A percentile compares a stretch with the other conserved stretches of the same genome.
phyloP scores from a whole-genome alignment of 192 early-diverging fungal genomes.

The Powellomyces hirtus region DNA sequence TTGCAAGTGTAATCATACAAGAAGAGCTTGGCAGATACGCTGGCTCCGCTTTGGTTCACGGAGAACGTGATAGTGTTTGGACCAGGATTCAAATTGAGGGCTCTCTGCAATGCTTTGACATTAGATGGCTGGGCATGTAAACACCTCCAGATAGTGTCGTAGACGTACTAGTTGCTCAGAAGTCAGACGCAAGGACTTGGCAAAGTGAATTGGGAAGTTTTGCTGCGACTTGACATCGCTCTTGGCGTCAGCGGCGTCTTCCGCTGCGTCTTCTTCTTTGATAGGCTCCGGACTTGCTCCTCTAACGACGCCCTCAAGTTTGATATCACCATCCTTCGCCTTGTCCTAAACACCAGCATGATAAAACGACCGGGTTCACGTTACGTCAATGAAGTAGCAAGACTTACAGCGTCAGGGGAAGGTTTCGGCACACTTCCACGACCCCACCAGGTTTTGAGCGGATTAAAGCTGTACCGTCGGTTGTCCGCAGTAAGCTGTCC shows the following conservation, averaged over 20 bases:
- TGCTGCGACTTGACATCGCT: not conserved
- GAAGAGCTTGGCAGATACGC: constrained; percentile 84
- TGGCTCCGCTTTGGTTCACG: constrained; percentile 74
- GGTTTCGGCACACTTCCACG: constrained; percentile 12
- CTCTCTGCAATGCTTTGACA: constrained; percentile 36
- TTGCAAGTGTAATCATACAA: constrained; percentile 78
- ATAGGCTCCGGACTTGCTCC: not conserved
- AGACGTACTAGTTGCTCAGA: constrained; percentile 76
- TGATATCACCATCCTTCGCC: not conserved
- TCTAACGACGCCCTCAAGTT: not conserved
- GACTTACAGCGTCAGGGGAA: not conserved
- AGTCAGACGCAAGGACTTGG: constrained; percentile 87
- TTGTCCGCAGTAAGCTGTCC: constrained; percentile 7
- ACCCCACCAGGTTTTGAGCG: constrained; percentile 38
- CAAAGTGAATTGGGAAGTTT: constrained; percentile 32
- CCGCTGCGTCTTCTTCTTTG: not conserved
- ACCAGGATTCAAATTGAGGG: constrained; percentile 76
- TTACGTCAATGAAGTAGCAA: too few species aligned
- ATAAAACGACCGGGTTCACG: too few species aligned
- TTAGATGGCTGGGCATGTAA: not conserved
- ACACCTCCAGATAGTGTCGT: too few species aligned
- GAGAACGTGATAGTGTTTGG: constrained; percentile 89
- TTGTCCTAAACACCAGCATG: not conserved
- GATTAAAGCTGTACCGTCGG: constrained; percentile 29
- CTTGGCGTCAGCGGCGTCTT: not conserved